Evolutionary conservation across 2,329 filamentous ascomycete species (phyloP), one percentile per base, ranked within the genome.

Genomic region (Xylariales sp.): DNA sequence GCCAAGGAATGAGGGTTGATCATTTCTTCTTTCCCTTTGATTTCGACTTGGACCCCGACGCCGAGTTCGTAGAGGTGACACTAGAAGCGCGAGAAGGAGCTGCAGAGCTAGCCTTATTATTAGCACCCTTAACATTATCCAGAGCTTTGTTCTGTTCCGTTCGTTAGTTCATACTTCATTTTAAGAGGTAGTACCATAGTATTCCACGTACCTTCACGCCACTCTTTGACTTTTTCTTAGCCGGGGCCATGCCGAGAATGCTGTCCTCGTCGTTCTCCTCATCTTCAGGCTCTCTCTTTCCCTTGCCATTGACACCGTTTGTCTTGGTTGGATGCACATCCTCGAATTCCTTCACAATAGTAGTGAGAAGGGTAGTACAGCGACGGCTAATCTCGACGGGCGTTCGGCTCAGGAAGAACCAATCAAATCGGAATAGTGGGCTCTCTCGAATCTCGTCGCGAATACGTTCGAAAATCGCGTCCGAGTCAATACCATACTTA

Each of bases 371-470:
- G 1, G 97, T 99, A 39, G 93, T 97, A 82, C 96, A 98, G 60
- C 97, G 89, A 74, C 96, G 90, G 69, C 93, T 92, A 74, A 99
- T 91, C 81, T 99, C 96, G 57, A 94, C 90, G 0, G 96, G 93
- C 3, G 95, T 99, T 53, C 96, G 89, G 79, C 93, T 97, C 48
- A 99, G 86, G 85, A 99, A 97, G 84, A 99, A 99, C 97, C 97
- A 99, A 79, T 99, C 96, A 76, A 99, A 99, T 46, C 96, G 90
- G 87, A 99, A 99, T 3, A 99, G 84, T 9, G 96, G 94, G 64
- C 91, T 95, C 72, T 97, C 94, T 41, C 94, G 91, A 72, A 99
- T 97, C 78, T 98, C 96, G 72, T 98, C 95, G n/a, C 96, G 91
- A 77, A 99, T 97, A 79, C 90, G 91, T 75, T 99, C 96, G 79